These are phyloP conservation scores for Tolypocladium amazonense DNA, from an alignment of 2,329 filamentous ascomycete genomes.

Conservation along the genomic window DNA sequence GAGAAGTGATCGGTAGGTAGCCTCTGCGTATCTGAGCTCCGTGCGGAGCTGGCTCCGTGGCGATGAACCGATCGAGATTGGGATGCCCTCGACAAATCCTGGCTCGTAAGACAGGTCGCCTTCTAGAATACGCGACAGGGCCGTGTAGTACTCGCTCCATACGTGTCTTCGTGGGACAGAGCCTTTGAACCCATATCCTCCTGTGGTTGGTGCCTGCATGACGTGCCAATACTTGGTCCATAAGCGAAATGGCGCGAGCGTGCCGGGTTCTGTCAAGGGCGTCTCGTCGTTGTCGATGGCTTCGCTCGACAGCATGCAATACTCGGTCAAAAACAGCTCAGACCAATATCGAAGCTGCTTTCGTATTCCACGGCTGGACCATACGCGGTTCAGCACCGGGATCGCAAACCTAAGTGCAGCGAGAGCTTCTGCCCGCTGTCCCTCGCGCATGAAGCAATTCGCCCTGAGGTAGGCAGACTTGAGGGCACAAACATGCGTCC, in stretches of 20 bases:
- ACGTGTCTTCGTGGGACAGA: constrained; percentile 54
- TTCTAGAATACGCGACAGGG: constrained; percentile 67
- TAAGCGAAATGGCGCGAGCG: constrained; percentile 47
- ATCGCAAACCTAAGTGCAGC: constrained; percentile 56
- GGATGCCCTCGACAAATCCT: constrained; percentile 24
- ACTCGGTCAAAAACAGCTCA: constrained; percentile 65
- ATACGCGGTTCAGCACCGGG: constrained; percentile 47
- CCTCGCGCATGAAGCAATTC: constrained; percentile 42
- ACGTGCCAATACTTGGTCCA: constrained; percentile 63
- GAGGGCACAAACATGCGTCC: constrained; percentile 73
- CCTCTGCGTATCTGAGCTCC: constrained; percentile 72
- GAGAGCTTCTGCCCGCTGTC: constrained; percentile 47
- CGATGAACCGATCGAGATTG: constrained; percentile 36
- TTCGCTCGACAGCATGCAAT: constrained; percentile 58
- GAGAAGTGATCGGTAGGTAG: constrained; percentile 68
- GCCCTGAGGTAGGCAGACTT: constrained; percentile 73
- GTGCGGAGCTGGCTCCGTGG: constrained; percentile 54
- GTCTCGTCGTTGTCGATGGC: constrained; percentile 41
- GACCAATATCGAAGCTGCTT: constrained; percentile 68
- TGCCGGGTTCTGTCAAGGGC: constrained; percentile 39
- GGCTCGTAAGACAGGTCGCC: constrained; percentile 50
- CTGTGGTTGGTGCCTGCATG: constrained; percentile 33
- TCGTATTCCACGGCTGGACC: constrained; percentile 38
- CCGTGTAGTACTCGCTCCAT: constrained; percentile 78
- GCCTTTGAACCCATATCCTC: constrained; percentile 48